Conservation (phyloP, 441 rosid genomes). For the Populus hybrid region DNA sequence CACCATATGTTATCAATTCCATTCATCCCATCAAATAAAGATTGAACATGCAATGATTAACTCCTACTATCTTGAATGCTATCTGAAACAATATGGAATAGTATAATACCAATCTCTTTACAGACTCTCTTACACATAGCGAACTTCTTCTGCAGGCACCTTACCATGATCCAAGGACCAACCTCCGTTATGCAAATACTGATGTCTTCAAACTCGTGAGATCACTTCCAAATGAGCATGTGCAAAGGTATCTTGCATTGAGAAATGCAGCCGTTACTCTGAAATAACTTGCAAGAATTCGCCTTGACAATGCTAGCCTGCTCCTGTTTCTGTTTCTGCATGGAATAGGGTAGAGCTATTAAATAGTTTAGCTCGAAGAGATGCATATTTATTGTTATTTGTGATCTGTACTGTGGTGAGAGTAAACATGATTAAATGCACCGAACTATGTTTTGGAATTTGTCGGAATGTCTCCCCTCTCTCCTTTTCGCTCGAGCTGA, state of each 20-base stretch:
- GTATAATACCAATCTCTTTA: not conserved
- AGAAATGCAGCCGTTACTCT: slow-evolving; percentile 90
- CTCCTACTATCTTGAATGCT: not conserved
- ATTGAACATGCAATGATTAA: too few species aligned
- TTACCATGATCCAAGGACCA: slow-evolving; percentile 85
- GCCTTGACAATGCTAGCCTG: not conserved
- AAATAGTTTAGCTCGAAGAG: not conserved
- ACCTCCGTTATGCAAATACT: slow-evolving; percentile 73
- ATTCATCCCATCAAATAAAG: too few species aligned
- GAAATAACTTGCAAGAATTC: slow-evolving; percentile 33
- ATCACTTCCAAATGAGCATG: slow-evolving; percentile 39
- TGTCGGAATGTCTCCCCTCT: not conserved
- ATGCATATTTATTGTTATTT: not conserved
- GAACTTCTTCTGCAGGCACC: slow-evolving; percentile 55
- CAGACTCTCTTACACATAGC: not conserved
- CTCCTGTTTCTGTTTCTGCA: not conserved
- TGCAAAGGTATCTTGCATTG: slow-evolving; percentile 59
- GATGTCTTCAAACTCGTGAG: slow-evolving; percentile 79
- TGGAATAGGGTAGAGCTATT: not conserved
- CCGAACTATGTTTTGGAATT: not conserved
- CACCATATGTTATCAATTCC: too few species aligned
- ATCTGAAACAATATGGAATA: not conserved
- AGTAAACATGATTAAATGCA: not conserved
- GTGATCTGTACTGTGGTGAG: not conserved
- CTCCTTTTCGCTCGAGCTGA: too few species aligned